Evolutionary conservation across 2,329 filamentous ascomycete species (phyloP).

Genomic region (Phialophora macrospora): DNA sequence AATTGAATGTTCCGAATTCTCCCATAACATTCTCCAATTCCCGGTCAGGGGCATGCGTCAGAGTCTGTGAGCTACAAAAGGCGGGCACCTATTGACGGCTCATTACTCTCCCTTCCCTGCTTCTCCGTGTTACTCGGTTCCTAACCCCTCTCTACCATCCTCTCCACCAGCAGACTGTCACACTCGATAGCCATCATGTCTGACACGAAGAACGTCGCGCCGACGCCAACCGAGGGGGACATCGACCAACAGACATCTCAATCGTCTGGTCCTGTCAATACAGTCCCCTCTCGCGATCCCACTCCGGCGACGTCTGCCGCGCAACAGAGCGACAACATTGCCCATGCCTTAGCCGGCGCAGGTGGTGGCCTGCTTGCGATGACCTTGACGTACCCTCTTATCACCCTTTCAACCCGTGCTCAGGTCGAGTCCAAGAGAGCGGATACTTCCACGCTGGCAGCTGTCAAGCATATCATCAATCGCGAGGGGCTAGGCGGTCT

Average conservation of each 20-base stretch:
- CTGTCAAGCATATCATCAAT: slow-evolving; percentile 83
- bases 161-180: not conserved
- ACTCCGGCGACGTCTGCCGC: slow-evolving; percentile 64
- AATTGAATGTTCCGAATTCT: slow-evolving; percentile 18
- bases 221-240: slow-evolving; percentile 30
- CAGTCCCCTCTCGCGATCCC: slow-evolving; percentile 9
- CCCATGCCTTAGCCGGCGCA: slow-evolving; percentile 89
- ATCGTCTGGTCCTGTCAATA: slow-evolving; percentile 26
- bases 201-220: slow-evolving; percentile 30
- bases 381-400: slow-evolving; percentile 94
- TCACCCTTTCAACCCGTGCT: slow-evolving; percentile 94
- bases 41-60: slow-evolving; percentile 19
- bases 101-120: slow-evolving; percentile 4
- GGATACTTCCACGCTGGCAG: slow-evolving; percentile 80
- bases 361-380: slow-evolving; percentile 95
- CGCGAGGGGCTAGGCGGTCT: slow-evolving; percentile 88
- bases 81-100: slow-evolving; percentile 24
- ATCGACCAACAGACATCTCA: slow-evolving; percentile 24
- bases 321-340: slow-evolving; percentile 94
- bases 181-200: slow-evolving; percentile 26
- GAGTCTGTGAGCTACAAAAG: slow-evolving; percentile 20
- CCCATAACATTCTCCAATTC: slow-evolving; percentile 24
- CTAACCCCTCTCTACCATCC: not conserved
- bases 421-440: slow-evolving; percentile 97
- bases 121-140: slow-evolving; percentile 2